Evolutionary conservation across 2,329 filamentous ascomycete species (phyloP).

Genomic region (Neophaeococcomyces aloes): DNA sequence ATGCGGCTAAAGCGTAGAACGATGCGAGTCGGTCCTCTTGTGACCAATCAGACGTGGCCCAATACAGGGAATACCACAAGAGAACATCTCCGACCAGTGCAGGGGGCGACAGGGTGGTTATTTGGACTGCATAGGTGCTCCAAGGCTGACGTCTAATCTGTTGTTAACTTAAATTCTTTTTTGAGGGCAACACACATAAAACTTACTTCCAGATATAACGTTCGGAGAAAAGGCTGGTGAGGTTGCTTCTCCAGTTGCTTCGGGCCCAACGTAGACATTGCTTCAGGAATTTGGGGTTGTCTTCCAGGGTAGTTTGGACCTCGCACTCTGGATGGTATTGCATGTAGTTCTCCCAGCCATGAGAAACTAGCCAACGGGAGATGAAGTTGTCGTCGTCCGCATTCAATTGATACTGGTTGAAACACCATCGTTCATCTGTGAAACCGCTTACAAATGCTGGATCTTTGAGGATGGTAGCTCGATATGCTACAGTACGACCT

Average conservation of each 20-base stretch:
- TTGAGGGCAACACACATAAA: slow-evolving; percentile 13
- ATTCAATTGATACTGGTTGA: slow-evolving; percentile 72
- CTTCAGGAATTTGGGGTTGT: slow-evolving; percentile 77
- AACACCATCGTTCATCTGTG: slow-evolving; percentile 77
- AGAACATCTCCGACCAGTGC: slow-evolving; percentile 69
- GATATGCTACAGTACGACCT: slow-evolving; percentile 84
- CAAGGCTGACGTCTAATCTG: slow-evolving; percentile 68
- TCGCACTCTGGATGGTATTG: slow-evolving; percentile 88
- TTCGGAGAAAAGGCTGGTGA: slow-evolving; percentile 78
- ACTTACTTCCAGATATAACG: slow-evolving; percentile 79
- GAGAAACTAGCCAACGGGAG: slow-evolving; percentile 85
- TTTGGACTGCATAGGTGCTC: slow-evolving; percentile 85
- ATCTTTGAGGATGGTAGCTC: slow-evolving; percentile 75
- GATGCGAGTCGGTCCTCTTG: slow-evolving; percentile 42
- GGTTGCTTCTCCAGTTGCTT: slow-evolving; percentile 96
- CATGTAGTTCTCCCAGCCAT: slow-evolving; percentile 88
- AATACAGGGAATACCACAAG: slow-evolving; percentile 58
- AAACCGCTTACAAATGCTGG: slow-evolving; percentile 79
- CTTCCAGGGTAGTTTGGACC: slow-evolving; percentile 85
- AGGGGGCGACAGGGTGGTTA: slow-evolving; percentile 85
- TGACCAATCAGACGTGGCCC: slow-evolving; percentile 55
- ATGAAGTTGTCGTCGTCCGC: slow-evolving; percentile 98
- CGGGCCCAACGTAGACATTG: slow-evolving; percentile 92
- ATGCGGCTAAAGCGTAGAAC: slow-evolving; percentile 54
- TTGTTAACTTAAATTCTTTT: slow-evolving; percentile 12